Evolutionary conservation across 169 alveolate species (phyloP).

Genomic region (Plasmodium vivax): DNA sequence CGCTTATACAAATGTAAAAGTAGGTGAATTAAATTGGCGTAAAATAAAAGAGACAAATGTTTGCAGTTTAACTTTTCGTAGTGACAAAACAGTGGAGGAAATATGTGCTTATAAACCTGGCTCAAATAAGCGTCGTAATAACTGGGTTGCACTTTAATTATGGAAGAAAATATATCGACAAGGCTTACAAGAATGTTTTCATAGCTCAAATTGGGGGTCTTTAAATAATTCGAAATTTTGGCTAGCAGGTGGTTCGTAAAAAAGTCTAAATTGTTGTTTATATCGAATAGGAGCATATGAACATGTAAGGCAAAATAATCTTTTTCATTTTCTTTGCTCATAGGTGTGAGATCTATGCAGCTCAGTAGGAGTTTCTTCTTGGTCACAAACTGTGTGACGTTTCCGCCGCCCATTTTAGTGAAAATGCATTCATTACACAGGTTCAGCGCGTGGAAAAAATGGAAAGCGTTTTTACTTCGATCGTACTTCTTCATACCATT

Average conservation of each 20-base stretch:
- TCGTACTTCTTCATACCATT: neutral
- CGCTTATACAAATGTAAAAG: constrained; percentile 36
- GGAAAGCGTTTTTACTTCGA: neutral
- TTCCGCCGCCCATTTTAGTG: constrained; percentile 4
- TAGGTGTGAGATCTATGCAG: neutral
- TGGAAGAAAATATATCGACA: constrained; percentile 62
- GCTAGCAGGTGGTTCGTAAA: constrained; percentile 10
- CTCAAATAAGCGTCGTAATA: constrained; percentile 27
- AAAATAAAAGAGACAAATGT: constrained; percentile 70
- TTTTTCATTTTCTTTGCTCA: neutral
- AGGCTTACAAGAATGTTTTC: constrained; percentile 5
- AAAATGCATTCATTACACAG: constrained; percentile 62
- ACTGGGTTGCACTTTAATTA: constrained; percentile 36
- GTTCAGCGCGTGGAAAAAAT: constrained; percentile 36
- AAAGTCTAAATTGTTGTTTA: constrained; percentile 30
- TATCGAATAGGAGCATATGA: constrained; percentile 74
- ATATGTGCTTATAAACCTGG: constrained; percentile 17
- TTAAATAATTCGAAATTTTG: constrained; percentile 6
- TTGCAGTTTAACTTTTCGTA: constrained; percentile 49
- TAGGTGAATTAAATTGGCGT: constrained; percentile 64
- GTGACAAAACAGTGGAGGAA: constrained; percentile 3
- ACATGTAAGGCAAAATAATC: constrained; percentile 27
- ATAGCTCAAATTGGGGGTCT: neutral
- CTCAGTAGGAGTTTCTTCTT: constrained; percentile 41
- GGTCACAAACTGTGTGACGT: constrained; percentile 15